Base-by-base conservation (phyloP, 2,329 filamentous ascomycete species). In the Penicillium brevicompactum region DNA sequence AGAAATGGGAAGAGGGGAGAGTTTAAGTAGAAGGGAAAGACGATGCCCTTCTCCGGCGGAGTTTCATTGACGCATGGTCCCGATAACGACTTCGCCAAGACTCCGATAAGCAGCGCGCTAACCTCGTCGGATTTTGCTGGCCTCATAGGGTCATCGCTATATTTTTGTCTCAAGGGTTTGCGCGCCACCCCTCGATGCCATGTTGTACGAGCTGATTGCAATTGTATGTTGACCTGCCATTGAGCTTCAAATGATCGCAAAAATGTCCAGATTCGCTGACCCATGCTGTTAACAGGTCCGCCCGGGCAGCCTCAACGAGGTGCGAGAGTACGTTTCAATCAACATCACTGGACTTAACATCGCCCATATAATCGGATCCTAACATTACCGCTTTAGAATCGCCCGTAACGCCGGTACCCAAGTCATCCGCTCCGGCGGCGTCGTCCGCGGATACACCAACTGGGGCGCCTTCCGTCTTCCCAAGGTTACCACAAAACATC, bases 151-250 rank as follows among this genome's bases (percentile, higher is more conserved):
- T 62, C 55, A 57, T 50, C 58, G 57, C 56, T 46, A 47, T 27
- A 46, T 47, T 53, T 56, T 53, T 51, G 56, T 57, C 46, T 50
- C 21, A 63, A 59, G 62, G 57, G 51, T 55, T 55, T 59, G 51
- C 57, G 49, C 56, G 53, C 59, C 64, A 61, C 55, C 56, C 50
- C 38, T 63, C 60, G 58, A 61, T 60, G 67, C 74, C 63, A 97
- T 99, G 94, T 81, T 99, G 79, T 99, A 99, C 82, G 94, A 99
- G 81, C 82, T 97, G 71, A 94, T 99, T 76, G 94, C 90, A 75
- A 88, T 97, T 78, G 94, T 97, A 80, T 70, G 88, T 80, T 10
- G 9, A 22, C n/a, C 1, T n/a, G 46, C 8, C 13, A 11, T 37
- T 18, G 21, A 22, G 48, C 46, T 18, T 46, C 16, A 27, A 7